phyloP scores from a whole-genome alignment of 2,329 filamentous ascomycete genomes.

The Metarhizium anisopliae region DNA sequence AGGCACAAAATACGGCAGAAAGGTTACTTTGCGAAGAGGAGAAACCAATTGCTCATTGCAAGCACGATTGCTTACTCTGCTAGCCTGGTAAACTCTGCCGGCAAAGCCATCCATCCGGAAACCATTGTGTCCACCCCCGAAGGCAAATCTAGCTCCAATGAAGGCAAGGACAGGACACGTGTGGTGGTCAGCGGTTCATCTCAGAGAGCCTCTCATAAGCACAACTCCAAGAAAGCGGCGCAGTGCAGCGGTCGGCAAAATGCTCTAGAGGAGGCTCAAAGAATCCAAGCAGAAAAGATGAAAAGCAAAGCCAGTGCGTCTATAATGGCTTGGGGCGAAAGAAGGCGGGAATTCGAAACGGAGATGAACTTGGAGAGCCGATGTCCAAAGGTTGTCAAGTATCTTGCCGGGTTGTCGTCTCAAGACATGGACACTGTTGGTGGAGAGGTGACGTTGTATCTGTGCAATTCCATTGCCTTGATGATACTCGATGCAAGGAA shows the following conservation, averaged over 20 bases:
- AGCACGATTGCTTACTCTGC: slow-evolving; percentile 62
- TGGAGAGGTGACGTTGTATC: slow-evolving; percentile 23
- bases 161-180: background rate
- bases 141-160: background rate
- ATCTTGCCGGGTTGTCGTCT: slow-evolving; percentile 30
- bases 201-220: slow-evolving; percentile 12
- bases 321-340: slow-evolving; percentile 7
- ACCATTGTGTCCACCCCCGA: slow-evolving; percentile 39
- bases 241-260: slow-evolving; percentile 25
- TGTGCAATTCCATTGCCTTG: slow-evolving; percentile 21
- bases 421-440: slow-evolving; percentile 19
- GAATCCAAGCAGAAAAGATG: slow-evolving; percentile 24
- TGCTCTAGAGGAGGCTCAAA: slow-evolving; percentile 23
- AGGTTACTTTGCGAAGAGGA: slow-evolving; percentile 27
- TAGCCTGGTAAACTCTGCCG: slow-evolving; percentile 56
- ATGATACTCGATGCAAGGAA: slow-evolving; percentile 1
- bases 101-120: slow-evolving; percentile 55
- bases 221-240: slow-evolving; percentile 6
- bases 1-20: slow-evolving; percentile 15
- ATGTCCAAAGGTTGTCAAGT: slow-evolving; percentile 38
- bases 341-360: slow-evolving; percentile 34
- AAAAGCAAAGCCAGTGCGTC: slow-evolving; percentile 3
- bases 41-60: slow-evolving; percentile 56
- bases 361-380: slow-evolving; percentile 30
- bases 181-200: background rate